phyloP scores from a whole-genome alignment of 164 flowering plant genomes.

The Chimonanthus salicifolius region DNA sequence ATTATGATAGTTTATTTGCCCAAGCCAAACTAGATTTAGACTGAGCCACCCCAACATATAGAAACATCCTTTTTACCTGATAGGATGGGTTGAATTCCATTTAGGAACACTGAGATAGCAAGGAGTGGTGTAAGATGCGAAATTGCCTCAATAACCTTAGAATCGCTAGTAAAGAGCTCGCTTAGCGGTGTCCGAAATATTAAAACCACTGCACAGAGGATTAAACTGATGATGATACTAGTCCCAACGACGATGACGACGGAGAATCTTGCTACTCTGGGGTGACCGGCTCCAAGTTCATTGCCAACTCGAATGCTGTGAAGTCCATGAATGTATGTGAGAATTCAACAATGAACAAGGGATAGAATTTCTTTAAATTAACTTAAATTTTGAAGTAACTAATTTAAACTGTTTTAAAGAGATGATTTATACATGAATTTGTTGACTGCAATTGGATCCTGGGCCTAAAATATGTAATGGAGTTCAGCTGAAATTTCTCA shows the following conservation, averaged over 20 bases:
- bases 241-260: conserved; percentile 54
- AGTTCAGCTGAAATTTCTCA: no score
- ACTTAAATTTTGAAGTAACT: background rate
- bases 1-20: background rate
- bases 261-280: conserved; percentile 51
- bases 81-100: conserved; percentile 74
- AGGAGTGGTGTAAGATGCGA: conserved; percentile 52
- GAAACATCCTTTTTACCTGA: conserved; percentile 34
- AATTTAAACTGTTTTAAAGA: no score
- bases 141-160: conserved; percentile 45
- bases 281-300: conserved; percentile 68
- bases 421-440: no score
- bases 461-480: background rate
- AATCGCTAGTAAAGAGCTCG: conserved; percentile 42
- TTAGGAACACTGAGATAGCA: conserved; percentile 57
- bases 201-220: conserved; percentile 41
- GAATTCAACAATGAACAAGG: background rate
- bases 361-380: background rate
- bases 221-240: conserved; percentile 43
- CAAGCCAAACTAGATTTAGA: background rate
- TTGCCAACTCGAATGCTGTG: conserved; percentile 72
- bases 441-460: background rate
- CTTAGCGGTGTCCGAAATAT: conserved; percentile 37
- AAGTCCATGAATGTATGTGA: background rate
- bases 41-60: background rate